Evolutionary conservation across 2,329 filamentous ascomycete species (phyloP).

Genomic region (Aureobasidium sp.): DNA sequence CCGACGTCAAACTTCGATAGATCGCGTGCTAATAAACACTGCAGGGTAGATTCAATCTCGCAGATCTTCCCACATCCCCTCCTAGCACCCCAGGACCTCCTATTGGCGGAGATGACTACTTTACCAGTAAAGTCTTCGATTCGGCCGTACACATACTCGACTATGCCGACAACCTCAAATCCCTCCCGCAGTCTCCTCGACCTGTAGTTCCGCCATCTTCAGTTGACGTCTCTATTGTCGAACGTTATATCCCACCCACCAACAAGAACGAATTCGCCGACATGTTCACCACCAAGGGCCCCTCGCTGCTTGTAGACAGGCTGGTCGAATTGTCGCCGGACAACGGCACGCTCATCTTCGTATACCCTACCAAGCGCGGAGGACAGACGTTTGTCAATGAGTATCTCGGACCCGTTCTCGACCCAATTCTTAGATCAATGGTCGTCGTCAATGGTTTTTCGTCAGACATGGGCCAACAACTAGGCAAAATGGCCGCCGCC

Average conservation of each 20-base stretch:
- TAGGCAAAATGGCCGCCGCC: conserved; percentile 50
- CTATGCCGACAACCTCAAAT: conserved; percentile 49
- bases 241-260: conserved; percentile 59
- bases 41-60: conserved; percentile 51
- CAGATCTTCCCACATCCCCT: conserved; percentile 56
- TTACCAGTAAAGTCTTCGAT: conserved; percentile 55
- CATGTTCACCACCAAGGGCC: conserved; percentile 49
- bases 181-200: conserved; percentile 45
- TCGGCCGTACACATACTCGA: conserved; percentile 54
- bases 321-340: conserved; percentile 52
- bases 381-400: conserved; percentile 52
- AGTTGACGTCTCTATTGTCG: conserved; percentile 55
- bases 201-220: conserved; percentile 55
- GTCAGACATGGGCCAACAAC: conserved; percentile 46
- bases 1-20: neutral
- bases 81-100: conserved; percentile 50
- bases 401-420: conserved; percentile 55
- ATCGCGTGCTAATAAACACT: neutral
- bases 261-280: conserved; percentile 52
- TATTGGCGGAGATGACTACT: conserved; percentile 52
- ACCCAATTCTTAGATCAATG: conserved; percentile 53
- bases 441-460: conserved; percentile 53
- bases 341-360: conserved; percentile 52
- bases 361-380: conserved; percentile 55
- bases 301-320: conserved; percentile 55